phyloP scores from a whole-genome alignment of 2,329 filamentous ascomycete genomes.

The Didymella segeticola region DNA sequence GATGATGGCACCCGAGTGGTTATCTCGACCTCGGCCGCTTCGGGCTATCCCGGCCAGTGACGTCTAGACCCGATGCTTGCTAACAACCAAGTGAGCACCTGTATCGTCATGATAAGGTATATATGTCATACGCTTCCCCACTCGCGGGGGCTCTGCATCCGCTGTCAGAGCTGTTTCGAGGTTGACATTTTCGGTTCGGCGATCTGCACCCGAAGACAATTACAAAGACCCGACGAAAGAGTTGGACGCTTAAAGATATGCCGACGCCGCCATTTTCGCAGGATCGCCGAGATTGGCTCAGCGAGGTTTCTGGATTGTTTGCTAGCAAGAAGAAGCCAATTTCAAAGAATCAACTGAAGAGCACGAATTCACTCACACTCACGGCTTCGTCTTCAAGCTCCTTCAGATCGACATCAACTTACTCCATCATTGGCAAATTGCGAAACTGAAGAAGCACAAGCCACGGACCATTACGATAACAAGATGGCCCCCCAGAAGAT shows the following conservation, averaged over 20 bases:
- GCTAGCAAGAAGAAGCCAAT: conserved; percentile 27
- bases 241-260: conserved; percentile 26
- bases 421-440: conserved; percentile 12
- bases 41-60: conserved; percentile 19
- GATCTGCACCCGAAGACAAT: conserved; percentile 11
- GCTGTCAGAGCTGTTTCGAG: conserved; percentile 13
- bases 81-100: conserved; percentile 12
- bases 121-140: conserved; percentile 19
- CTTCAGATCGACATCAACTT: conserved; percentile 15
- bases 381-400: conserved; percentile 12
- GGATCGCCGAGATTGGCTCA: conserved; percentile 45
- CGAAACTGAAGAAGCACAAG: conserved; percentile 11
- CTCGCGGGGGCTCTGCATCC: conserved; percentile 8
- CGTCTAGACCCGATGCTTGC: conserved; percentile 19
- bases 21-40: conserved; percentile 20
- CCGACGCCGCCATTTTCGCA: conserved; percentile 47
- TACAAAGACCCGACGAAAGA: conserved; percentile 10
- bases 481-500: conserved; percentile 39
- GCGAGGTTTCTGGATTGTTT: conserved; percentile 40
- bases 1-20: conserved; percentile 14
- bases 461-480: conserved; percentile 9
- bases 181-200: conserved; percentile 6
- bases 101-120: conserved; percentile 20
- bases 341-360: conserved; percentile 15
- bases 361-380: conserved; percentile 15